phyloP scores from a whole-genome alignment of 139 green algal species.

The Auxenochlorella pyrenoidosa region DNA sequence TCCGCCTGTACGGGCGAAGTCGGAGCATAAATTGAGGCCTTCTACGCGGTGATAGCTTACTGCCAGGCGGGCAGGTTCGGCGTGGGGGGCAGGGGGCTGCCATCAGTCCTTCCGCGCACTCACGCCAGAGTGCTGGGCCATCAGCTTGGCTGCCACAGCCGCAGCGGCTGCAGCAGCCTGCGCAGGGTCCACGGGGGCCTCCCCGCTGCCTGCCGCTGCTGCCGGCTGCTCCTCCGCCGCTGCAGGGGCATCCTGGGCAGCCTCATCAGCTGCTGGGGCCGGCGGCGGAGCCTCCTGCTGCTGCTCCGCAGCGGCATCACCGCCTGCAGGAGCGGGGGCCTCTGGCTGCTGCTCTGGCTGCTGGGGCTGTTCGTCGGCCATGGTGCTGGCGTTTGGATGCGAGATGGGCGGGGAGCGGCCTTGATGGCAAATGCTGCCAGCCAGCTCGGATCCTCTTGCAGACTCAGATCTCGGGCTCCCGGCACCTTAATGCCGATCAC shows the following conservation, averaged over 20 bases:
- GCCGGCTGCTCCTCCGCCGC: not conserved
- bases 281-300: not conserved
- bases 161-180: conserved; percentile 33
- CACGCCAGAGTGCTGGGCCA: conserved; percentile 23
- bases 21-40: not conserved
- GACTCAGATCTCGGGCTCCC: too few relatives aligned
- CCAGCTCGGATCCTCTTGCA: too few relatives aligned
- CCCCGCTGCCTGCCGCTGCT: not conserved
- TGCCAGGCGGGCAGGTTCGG: conserved; percentile 3
- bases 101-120: not conserved
- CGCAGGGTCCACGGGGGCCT: not conserved
- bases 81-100: not conserved
- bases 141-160: conserved; percentile 37
- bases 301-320: conserved; percentile 12
- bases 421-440: too few relatives aligned
- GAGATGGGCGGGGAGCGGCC: not conserved
- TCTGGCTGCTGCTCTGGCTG: not conserved
- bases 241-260: not conserved
- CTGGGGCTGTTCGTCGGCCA: conserved; percentile 13
- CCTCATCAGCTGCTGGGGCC: not conserved
- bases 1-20: not conserved
- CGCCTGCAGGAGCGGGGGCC: not conserved
- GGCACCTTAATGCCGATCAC: too few relatives aligned
- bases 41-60: not conserved
- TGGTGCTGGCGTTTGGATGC: not conserved